Percentiles rank a stretch among this genome's conserved stretches.
phyloP scores from a whole-genome alignment of 2,329 filamentous ascomycete species.

The Thelonectria blattea region DNA sequence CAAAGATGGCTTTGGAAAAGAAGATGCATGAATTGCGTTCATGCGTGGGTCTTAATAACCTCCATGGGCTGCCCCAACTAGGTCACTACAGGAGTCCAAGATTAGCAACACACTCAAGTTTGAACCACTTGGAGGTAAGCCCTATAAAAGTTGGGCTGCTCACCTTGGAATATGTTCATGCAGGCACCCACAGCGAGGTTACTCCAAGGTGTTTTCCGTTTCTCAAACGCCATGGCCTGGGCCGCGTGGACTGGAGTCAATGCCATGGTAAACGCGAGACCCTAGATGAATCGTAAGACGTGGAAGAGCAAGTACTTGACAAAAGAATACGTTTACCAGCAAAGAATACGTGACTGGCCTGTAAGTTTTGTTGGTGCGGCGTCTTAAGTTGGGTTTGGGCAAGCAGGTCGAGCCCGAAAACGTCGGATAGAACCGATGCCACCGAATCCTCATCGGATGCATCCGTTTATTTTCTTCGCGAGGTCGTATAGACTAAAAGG shows the following conservation, averaged over 20 bases:
- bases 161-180: constrained; percentile 19
- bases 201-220: constrained; percentile 18
- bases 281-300: too few relatives aligned
- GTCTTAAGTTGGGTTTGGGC: too few relatives aligned
- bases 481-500: too few relatives aligned
- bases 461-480: too few relatives aligned
- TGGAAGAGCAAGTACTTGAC: too few relatives aligned
- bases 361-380: too few relatives aligned
- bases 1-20: neutral
- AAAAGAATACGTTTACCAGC: too few relatives aligned
- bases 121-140: too few relatives aligned
- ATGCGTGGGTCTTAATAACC: constrained; percentile 18
- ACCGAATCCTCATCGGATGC: too few relatives aligned
- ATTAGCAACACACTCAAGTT: neutral
- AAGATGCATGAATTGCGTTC: neutral
- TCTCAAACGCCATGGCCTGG: neutral
- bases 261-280: neutral
- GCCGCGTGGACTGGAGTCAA: neutral
- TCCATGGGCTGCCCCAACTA: constrained; percentile 17
- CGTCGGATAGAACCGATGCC: too few relatives aligned
- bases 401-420: too few relatives aligned
- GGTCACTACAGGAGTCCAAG: constrained; percentile 1
- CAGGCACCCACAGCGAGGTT: constrained; percentile 15
- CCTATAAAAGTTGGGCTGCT: neutral
- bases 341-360: too few relatives aligned